Conservation (phyloP, 371 early-diverging fungal genomes). For the Mortierella sp. region DNA sequence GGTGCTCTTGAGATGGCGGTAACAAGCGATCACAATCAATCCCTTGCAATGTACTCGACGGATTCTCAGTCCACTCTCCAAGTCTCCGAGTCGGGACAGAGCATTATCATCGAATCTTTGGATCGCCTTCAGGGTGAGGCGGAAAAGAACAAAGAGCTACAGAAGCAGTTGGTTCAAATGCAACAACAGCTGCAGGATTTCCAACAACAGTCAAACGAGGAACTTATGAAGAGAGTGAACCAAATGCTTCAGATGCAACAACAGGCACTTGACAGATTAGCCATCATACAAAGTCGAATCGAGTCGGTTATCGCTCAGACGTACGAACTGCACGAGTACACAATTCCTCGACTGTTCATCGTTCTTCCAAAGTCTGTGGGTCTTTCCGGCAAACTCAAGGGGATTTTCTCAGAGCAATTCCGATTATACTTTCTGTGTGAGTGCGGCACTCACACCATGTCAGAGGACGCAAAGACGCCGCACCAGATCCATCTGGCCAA, state of each 20-base stretch:
- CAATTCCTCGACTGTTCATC: constrained; percentile 20
- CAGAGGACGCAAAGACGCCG: neutral
- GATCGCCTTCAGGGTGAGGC: no score
- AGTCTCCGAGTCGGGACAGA: no score
- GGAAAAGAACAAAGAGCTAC: no score
- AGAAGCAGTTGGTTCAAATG: no score
- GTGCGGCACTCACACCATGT: constrained; percentile 21
- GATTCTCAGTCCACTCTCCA: no score
- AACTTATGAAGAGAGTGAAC: neutral
- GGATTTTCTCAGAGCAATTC: neutral
- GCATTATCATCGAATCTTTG: no score
- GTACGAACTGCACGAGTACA: constrained; percentile 16
- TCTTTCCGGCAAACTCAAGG: neutral
- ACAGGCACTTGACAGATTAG: neutral
- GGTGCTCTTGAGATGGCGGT: no score
- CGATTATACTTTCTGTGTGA: constrained; percentile 17
- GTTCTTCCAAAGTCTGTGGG: constrained; percentile 7
- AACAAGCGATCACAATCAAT: no score
- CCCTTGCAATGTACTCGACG: no score
- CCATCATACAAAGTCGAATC: neutral
- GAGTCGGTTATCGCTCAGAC: constrained; percentile 10
- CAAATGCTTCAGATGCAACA: neutral
- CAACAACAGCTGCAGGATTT: no score
- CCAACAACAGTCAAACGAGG: neutral
- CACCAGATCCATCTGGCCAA: constrained; percentile 18